Conservation (phyloP, 2,329 filamentous ascomycete genomes). For the Lasiodiplodia sp. region DNA sequence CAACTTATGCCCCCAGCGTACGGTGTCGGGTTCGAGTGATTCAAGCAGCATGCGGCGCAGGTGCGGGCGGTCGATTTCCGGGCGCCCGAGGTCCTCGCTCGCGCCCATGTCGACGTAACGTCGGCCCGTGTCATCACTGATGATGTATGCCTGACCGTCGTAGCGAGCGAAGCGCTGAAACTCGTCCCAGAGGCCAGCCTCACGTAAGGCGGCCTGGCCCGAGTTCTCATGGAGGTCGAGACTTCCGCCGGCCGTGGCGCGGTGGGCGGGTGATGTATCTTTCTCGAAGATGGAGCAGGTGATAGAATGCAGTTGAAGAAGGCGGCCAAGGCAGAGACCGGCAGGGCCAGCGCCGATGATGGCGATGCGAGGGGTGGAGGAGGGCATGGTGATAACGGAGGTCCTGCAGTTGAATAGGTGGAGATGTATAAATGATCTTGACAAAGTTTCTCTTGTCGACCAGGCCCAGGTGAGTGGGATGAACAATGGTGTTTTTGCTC, state of each 20-base stretch:
- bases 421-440: background rate
- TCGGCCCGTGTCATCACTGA: conserved; percentile 50
- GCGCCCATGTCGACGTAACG: conserved; percentile 36
- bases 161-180: conserved; percentile 60
- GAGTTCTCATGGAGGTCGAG: conserved; percentile 62
- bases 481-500: background rate
- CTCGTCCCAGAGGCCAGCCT: conserved; percentile 58
- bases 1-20: conserved; percentile 52
- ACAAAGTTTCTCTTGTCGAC: background rate
- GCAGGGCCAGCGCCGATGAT: conserved; percentile 50
- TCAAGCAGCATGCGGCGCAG: conserved; percentile 56
- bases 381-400: too few relatives aligned
- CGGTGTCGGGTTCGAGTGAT: conserved; percentile 54
- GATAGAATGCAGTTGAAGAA: conserved; percentile 57
- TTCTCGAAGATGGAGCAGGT: conserved; percentile 59
- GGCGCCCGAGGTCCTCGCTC: conserved; percentile 45
- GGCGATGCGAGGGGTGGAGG: conserved; percentile 40
- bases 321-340: conserved; percentile 60
- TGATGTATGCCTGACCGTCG: conserved; percentile 59
- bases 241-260: conserved; percentile 59
- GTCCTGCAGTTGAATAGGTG: background rate
- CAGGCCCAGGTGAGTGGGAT: background rate
- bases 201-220: conserved; percentile 60
- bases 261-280: conserved; percentile 45
- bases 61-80: conserved; percentile 60